Evolutionary conservation across 352 stramenopile genomes (phyloP).

Genomic region (Phytopythium oedochilum): DNA sequence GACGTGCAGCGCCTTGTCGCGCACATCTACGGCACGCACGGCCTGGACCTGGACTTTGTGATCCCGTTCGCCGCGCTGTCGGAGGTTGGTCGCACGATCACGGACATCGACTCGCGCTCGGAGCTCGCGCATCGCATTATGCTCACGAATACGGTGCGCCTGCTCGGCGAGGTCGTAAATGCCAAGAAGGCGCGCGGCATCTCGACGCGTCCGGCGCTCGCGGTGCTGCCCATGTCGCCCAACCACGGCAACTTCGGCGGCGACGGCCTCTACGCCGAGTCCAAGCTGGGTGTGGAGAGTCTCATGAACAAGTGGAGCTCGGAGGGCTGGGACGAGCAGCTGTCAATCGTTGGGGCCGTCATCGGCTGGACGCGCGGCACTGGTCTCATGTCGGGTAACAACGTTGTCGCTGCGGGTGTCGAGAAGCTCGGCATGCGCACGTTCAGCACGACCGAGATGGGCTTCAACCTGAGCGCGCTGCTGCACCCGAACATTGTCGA

Average conservation of each 20-base stretch:
- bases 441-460: conserved; percentile 86
- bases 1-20: conserved; percentile 66
- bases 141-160: conserved; percentile 82
- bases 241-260: conserved; percentile 87
- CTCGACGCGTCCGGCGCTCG: conserved; percentile 67
- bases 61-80: conserved; percentile 86
- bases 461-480: conserved; percentile 83
- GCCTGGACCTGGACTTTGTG: conserved; percentile 83
- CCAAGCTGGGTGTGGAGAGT: conserved; percentile 84
- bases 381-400: conserved; percentile 87
- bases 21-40: conserved; percentile 83
- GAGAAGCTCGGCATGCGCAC: conserved; percentile 81
- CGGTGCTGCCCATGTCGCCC: conserved; percentile 75
- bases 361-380: conserved; percentile 88
- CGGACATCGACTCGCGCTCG: conserved; percentile 69
- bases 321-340: conserved; percentile 83
- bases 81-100: conserved; percentile 73
- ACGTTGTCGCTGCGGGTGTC: conserved; percentile 75
- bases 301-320: conserved; percentile 86
- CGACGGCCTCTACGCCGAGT: conserved; percentile 86
- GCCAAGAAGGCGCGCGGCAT: conserved; percentile 73
- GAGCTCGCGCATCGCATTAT: conserved; percentile 87
- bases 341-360: conserved; percentile 78
- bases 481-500: conserved; percentile 80
- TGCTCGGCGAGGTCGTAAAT: conserved; percentile 73